These are phyloP conservation scores for Arctium minus DNA, from an alignment of 129 eudicot genomes.

Conservation along the genomic window DNA sequence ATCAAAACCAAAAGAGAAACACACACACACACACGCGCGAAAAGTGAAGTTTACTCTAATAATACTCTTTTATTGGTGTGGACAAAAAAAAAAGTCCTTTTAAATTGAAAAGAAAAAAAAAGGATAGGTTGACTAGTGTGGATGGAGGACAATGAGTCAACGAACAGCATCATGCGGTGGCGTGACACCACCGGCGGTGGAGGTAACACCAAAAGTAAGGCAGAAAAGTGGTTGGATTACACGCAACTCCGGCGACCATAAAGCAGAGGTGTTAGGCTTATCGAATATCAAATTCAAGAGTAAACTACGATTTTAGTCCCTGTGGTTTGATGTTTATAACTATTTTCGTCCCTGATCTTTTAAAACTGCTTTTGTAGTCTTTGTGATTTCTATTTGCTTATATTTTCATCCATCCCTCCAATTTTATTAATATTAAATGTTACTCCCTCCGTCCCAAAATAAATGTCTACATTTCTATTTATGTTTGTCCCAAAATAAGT, in stretches of 20 bases:
- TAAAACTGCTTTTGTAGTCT: too few species aligned
- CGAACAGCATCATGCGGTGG: constrained; percentile 4
- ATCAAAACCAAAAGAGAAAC: too few species aligned
- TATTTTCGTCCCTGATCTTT: too few species aligned
- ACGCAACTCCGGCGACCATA: constrained; percentile 4
- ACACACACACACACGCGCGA: too few species aligned
- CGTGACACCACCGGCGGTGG: constrained; percentile 12
- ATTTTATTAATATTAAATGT: too few species aligned
- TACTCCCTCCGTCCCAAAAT: too few species aligned
- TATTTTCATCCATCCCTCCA: too few species aligned
- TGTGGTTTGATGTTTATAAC: too few species aligned
- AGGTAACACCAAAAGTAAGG: neutral
- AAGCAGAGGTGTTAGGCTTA: constrained; percentile 5
- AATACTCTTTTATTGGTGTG: neutral
- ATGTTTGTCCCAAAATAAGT: too few species aligned
- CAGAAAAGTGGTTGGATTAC: constrained; percentile 1
- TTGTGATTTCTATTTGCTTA: too few species aligned
- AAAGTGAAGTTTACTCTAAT: too few species aligned
- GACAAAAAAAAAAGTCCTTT: neutral
- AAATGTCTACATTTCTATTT: too few species aligned
- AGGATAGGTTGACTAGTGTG: constrained; percentile 10
- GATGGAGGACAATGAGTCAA: constrained; percentile 12
- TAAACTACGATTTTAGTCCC: neutral
- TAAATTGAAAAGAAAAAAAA: neutral
- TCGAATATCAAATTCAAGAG: neutral